Evolutionary conservation across 78 protist genomes (phyloP), one percentile per base, ranked within the genome.

Genomic region (Planoprotostelium fungivorum): DNA sequence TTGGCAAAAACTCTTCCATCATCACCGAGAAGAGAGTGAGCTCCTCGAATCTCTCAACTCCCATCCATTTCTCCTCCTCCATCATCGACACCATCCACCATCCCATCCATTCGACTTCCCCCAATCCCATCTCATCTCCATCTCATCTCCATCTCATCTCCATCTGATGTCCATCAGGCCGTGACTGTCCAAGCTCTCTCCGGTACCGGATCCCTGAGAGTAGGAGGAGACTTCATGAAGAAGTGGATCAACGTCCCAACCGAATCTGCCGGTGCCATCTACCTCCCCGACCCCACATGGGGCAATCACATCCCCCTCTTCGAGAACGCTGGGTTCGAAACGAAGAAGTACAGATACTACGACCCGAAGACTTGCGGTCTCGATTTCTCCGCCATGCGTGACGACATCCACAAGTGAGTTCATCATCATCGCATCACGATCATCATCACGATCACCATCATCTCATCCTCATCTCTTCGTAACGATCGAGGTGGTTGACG

Each of bases 261-360:
- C 29, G 39, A 29, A n/a, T 25, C 73, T 51, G 73, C 73, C 16
- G 73, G 73, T 25, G 31, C 5, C 73, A 91, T 98, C 35, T 97
- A 96, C 95, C 39, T 96, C 25, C 94, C 99, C 39, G 84, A 95
- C 87, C 99, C 99, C 87, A 98, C 99, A 9, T 99, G 99, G 99
- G 99, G 97, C 85, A 97, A 96, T 86, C 99, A 97, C 90, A 83
- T 36, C 31, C 63, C 84, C 28, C 89, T 96, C 35, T 96, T 95
- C 88, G 39, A 36, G 85, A 93, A 96, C 28, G 86, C 95, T 0
- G 97, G 96, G 36, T 37, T 96, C 25, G 88, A 63, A 28, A 94
- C 85, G 37, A 38, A 63, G 86, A n/a, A 87, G 10, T 97, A 97
- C 94, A 89, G 94, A 35, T 98, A 98, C 92, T 97, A 89, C 38